Evolutionary conservation across 2,329 filamentous ascomycete species (phyloP).

Genomic region (Plectosphaerella sp.): DNA sequence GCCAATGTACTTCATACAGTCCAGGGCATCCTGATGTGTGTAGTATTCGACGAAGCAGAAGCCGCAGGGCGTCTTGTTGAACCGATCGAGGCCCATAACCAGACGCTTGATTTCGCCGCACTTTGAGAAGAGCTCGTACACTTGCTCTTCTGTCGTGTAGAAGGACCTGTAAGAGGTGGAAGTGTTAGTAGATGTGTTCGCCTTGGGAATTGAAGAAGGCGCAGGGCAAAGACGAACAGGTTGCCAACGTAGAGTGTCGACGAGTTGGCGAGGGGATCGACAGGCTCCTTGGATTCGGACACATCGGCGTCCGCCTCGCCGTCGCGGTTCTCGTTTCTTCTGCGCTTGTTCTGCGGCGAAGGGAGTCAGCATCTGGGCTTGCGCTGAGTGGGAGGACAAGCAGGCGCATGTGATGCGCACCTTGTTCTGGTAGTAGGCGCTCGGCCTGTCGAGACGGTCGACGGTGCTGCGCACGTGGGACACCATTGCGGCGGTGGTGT

Average conservation of each 20-base stretch:
- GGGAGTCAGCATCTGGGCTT: not conserved
- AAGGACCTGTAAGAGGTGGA: conserved; percentile 60
- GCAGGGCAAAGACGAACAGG: conserved; percentile 49
- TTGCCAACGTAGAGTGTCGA: conserved; percentile 98
- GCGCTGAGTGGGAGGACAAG: not conserved
- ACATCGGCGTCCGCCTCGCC: conserved; percentile 49
- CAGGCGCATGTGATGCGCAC: conserved; percentile 42
- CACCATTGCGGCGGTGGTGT: conserved; percentile 32
- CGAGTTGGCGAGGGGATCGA: conserved; percentile 79
- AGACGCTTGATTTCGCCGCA: conserved; percentile 97
- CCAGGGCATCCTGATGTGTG: conserved; percentile 91
- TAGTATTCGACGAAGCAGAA: conserved; percentile 99
- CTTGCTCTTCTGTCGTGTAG: conserved; percentile 98
- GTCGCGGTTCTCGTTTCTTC: conserved; percentile 55
- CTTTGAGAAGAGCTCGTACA: conserved; percentile 94
- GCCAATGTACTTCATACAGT: conserved; percentile 98
- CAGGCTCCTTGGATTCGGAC: conserved; percentile 48
- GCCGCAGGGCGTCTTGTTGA: conserved; percentile 95
- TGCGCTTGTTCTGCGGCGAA: conserved; percentile 62
- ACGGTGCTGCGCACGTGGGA: conserved; percentile 63
- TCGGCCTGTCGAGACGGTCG: conserved; percentile 88
- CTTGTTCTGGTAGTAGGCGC: conserved; percentile 84
- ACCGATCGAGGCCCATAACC: conserved; percentile 95
- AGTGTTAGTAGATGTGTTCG: not conserved
- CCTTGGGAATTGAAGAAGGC: not conserved